Evolutionary conservation across 306 rosid species (phyloP).

Genomic region (Prosopis cineraria): DNA sequence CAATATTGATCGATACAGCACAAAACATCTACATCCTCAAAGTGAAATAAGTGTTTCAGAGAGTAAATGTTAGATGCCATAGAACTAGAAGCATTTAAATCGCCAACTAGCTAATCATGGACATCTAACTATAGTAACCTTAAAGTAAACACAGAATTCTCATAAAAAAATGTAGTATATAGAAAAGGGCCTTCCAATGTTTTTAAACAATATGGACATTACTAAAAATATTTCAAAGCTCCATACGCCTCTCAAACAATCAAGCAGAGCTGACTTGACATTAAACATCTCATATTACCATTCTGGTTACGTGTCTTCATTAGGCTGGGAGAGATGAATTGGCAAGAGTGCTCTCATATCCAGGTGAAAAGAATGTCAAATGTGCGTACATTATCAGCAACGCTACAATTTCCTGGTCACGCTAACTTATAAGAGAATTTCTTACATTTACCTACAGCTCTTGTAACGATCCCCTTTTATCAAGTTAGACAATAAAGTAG

Average conservation of each 20-base stretch:
- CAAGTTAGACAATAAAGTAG: background rate
- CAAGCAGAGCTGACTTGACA: background rate
- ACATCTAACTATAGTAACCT: background rate
- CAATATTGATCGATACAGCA: background rate
- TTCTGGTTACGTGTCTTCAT: background rate
- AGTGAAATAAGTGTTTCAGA: background rate
- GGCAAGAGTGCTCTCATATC: background rate
- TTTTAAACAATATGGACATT: background rate
- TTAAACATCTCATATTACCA: background rate
- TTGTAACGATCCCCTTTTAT: background rate
- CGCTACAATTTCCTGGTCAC: background rate
- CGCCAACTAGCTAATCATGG: background rate
- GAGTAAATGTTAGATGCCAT: background rate
- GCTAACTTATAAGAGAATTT: background rate
- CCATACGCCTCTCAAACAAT: background rate
- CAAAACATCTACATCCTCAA: background rate
- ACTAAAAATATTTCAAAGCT: background rate
- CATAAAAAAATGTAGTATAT: background rate
- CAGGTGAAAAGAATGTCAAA: background rate
- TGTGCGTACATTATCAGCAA: background rate
- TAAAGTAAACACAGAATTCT: slow-evolving; percentile 1
- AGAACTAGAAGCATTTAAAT: background rate
- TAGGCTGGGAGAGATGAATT: background rate
- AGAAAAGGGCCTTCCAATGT: background rate
- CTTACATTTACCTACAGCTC: background rate